phyloP scores from a whole-genome alignment of 345 rosid genomes.

The Physaria fendleri region DNA sequence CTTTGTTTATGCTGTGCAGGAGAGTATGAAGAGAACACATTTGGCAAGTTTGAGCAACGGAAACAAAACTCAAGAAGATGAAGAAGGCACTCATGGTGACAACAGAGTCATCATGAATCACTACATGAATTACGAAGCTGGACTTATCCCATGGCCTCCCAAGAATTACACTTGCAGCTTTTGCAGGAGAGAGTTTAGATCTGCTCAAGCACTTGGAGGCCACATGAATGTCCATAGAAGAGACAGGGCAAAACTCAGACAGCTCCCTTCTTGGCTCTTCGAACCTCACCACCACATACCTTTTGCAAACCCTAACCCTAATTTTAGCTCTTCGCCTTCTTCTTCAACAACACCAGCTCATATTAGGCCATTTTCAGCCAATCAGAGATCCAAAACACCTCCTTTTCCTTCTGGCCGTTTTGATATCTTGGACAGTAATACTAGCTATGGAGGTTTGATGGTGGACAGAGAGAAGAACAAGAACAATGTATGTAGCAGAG shows the following conservation, averaged over 20 bases:
- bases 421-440: conserved; percentile 1
- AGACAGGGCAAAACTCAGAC: conserved; percentile 55
- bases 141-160: conserved; percentile 42
- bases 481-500: conserved; percentile 24
- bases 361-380: conserved; percentile 6
- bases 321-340: conserved; percentile 20
- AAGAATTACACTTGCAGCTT: conserved; percentile 52
- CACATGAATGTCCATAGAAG: conserved; percentile 73
- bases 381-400: conserved; percentile 19
- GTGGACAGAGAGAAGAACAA: conserved; percentile 26
- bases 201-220: conserved; percentile 79
- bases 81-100: neutral
- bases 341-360: conserved; percentile 24
- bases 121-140: conserved; percentile 26
- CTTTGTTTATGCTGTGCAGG: conserved; percentile 10
- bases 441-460: conserved; percentile 22
- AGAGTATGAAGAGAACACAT: conserved; percentile 27
- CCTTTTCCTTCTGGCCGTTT: conserved; percentile 6
- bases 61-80: conserved; percentile 2
- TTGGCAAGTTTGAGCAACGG: conserved; percentile 18
- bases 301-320: conserved; percentile 30
- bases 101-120: conserved; percentile 24
- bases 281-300: conserved; percentile 32
- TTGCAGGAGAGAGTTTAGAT: conserved; percentile 49
- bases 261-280: conserved; percentile 43